Percentiles rank a stretch among this genome's conserved stretches.
Conservation (phyloP, 345 rosid species). For the Pseudoturritis turrita region DNA sequence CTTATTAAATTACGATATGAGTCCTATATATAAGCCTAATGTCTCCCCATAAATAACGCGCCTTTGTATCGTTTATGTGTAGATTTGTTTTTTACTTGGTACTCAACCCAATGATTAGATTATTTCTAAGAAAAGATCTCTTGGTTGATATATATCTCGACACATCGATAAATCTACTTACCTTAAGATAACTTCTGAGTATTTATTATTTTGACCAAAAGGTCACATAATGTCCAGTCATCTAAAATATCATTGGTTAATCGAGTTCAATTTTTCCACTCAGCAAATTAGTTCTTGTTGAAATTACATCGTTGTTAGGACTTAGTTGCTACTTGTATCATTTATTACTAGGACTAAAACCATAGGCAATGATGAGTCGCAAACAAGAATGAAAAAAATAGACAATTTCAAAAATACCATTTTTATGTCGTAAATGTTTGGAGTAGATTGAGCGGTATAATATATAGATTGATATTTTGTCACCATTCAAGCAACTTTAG, state of each 20-base stretch:
- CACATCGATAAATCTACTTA: conserved; percentile 11
- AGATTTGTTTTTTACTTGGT: not conserved
- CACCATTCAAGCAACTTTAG: too few species aligned
- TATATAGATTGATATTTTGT: too few species aligned
- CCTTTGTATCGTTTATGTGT: not conserved
- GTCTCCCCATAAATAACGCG: not conserved
- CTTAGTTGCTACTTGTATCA: conserved; percentile 4
- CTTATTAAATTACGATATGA: not conserved
- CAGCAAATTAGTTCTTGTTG: not conserved
- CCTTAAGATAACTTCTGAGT: not conserved
- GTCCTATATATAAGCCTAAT: not conserved
- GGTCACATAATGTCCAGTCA: conserved; percentile 20
- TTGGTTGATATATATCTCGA: not conserved
- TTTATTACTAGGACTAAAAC: conserved; percentile 3
- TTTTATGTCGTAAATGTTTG: too few species aligned
- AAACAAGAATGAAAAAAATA: too few species aligned
- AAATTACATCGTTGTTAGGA: not conserved
- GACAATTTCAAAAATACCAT: too few species aligned
- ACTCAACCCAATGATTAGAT: conserved; percentile 18
- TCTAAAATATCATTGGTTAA: conserved; percentile 11
- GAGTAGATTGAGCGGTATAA: too few species aligned
- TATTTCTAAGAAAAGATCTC: conserved; percentile 5
- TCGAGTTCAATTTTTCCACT: conserved; percentile 1
- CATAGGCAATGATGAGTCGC: not conserved
- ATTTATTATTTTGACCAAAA: conserved; percentile 23